Evolutionary conservation across 108 stramenopile genomes (phyloP), one percentile per base, ranked within the genome.

Genomic region (Fistulifera pelliculosa): DNA sequence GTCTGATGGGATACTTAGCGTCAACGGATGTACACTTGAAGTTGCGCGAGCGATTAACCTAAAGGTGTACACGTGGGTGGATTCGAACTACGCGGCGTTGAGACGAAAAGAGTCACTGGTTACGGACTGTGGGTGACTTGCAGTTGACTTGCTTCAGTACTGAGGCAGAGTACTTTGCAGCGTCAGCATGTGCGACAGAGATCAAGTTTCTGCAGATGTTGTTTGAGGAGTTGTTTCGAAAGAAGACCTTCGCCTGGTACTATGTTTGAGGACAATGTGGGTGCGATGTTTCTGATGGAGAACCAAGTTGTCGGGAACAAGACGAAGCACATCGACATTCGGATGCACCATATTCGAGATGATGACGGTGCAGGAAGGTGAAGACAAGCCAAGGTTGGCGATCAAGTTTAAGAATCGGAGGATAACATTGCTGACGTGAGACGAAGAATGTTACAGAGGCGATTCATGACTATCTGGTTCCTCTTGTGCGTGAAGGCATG

Each of bases 251-350:
- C 16, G 2, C 64, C 57, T 49, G 58, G n/a, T 18, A 51, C 28
- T 10, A 5, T 65, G n/a, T 27, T 51, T 49, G 64, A 58, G 27
- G 64, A 65, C 38, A 58, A 65, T 48, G 58, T 57, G 8, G 64
- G 64, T 2, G 56, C 49, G 18, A 65, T 65, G 2, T 65, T 51
- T 31, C 41, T 65, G 11, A 31, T 51, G 49, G 28, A 65, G 38
- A 65, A 65, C 19, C 28, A 58, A 22, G 21, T 28, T 40, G 58
- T 65, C 8, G 58, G 64, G 13, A 24, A 65, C 39, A 28, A 58
- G 58, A 65, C 64, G 28, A 65, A 65, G 25, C 64, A 65, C 49
- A 65, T 58, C 26, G 64, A 59, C 15, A 44, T 59, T 39, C 27
- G 64, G 3, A 40, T 23, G 35, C 38, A 56, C 10, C 21, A 21